phyloP scores from a whole-genome alignment of 345 rosid genomes.

The Aquilaria yunnanensis region DNA sequence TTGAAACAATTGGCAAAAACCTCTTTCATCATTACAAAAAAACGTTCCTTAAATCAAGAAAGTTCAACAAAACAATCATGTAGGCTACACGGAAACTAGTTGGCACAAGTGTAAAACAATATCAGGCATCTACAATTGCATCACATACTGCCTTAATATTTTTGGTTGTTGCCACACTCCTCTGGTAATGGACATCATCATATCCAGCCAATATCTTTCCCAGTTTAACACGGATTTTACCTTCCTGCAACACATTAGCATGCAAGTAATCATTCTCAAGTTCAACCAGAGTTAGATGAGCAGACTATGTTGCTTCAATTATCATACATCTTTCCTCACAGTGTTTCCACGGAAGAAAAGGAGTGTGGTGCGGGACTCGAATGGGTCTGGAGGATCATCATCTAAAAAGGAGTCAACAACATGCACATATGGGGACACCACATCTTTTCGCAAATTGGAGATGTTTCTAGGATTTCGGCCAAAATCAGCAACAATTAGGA shows the following conservation, averaged over 20 bases:
- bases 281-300: slow-evolving; percentile 5
- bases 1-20: too few species aligned
- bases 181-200: slow-evolving; percentile 71
- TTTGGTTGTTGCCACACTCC: slow-evolving; percentile 54
- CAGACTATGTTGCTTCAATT: slow-evolving; percentile 2
- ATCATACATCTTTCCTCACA: slow-evolving; percentile 74
- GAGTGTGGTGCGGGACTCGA: slow-evolving; percentile 61
- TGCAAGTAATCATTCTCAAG: slow-evolving; percentile 7
- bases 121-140: background rate
- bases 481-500: slow-evolving; percentile 85
- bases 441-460: slow-evolving; percentile 80
- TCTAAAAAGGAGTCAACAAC: slow-evolving; percentile 68
- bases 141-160: slow-evolving; percentile 63
- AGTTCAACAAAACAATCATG: too few species aligned
- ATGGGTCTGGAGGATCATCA: slow-evolving; percentile 53
- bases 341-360: slow-evolving; percentile 95
- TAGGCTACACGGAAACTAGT: too few species aligned
- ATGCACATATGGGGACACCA: slow-evolving; percentile 91
- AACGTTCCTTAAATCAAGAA: too few species aligned
- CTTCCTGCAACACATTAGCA: slow-evolving; percentile 44
- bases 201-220: slow-evolving; percentile 55
- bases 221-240: slow-evolving; percentile 72
- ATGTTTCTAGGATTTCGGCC: slow-evolving; percentile 67
- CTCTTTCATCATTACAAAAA: too few species aligned
- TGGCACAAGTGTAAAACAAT: background rate